A percentile compares a stretch with the other conserved stretches of the same genome.
These are phyloP conservation scores for Apodospora peruviana DNA, from an alignment of 495 filamentous ascomycete genomes.

Conservation along the genomic window DNA sequence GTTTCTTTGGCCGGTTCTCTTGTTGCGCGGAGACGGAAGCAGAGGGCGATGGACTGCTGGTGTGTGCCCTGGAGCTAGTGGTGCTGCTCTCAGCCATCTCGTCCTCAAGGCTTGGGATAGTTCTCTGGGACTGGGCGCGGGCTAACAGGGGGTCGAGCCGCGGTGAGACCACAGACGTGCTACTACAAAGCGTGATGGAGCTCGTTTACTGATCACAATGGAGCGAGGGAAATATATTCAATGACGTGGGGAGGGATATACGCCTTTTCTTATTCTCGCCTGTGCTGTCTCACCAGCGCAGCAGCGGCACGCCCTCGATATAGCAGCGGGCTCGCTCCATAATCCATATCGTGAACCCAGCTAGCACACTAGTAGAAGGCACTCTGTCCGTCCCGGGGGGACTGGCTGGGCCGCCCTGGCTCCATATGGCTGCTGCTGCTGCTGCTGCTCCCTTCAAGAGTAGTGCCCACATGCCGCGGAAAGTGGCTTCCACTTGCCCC, in stretches of 20 bases:
- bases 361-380: too few species aligned
- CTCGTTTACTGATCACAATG: neutral
- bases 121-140: too few species aligned
- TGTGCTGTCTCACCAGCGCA: neutral
- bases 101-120: neutral
- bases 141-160: too few species aligned
- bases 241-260: neutral
- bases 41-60: conserved; percentile 12
- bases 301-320: neutral
- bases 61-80: neutral
- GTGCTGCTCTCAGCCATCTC: neutral
- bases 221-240: neutral
- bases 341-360: neutral
- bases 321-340: neutral
- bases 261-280: neutral
- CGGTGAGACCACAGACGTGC: neutral
- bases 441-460: neutral
- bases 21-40: neutral
- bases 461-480: neutral
- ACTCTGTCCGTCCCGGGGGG: neutral
- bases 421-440: too few species aligned
- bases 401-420: neutral
- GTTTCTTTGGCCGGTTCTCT: conserved; percentile 13
- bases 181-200: neutral
- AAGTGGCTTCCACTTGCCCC: neutral